Percentiles rank a stretch among this genome's conserved stretches.
These are phyloP conservation scores for Colletotrichum navitas DNA, from an alignment of 2,329 filamentous ascomycete genomes.

Conservation along the genomic window DNA sequence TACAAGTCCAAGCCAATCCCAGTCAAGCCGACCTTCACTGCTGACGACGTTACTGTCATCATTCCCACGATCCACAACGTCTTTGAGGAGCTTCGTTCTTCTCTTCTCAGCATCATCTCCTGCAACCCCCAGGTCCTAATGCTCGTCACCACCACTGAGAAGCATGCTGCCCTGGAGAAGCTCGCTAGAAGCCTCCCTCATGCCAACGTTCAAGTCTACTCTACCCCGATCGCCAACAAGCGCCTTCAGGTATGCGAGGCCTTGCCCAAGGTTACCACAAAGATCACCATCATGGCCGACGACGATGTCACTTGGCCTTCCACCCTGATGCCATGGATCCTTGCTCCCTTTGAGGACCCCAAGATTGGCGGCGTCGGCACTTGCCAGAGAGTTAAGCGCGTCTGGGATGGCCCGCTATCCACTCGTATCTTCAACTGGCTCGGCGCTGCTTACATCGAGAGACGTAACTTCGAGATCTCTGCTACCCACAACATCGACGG, in stretches of 20 bases:
- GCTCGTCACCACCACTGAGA: constrained; percentile 87
- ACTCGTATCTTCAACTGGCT: constrained; percentile 87
- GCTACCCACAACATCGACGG: constrained; percentile 96
- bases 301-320: constrained; percentile 95
- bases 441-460: constrained; percentile 90
- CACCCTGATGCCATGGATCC: constrained; percentile 88
- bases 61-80: constrained; percentile 92
- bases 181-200: constrained; percentile 72
- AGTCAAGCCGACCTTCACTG: constrained; percentile 81
- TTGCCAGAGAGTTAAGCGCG: constrained; percentile 85
- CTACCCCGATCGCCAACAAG: constrained; percentile 91
- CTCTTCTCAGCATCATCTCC: constrained; percentile 81
- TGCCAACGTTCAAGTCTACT: constrained; percentile 78
- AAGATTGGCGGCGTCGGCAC: constrained; percentile 92
- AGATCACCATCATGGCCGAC: constrained; percentile 92
- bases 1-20: constrained; percentile 89
- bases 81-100: constrained; percentile 85
- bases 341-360: constrained; percentile 90
- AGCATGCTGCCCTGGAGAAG: constrained; percentile 75
- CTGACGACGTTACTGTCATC: constrained; percentile 91
- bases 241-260: constrained; percentile 93
- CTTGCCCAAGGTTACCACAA: constrained; percentile 84
- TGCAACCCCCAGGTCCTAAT: constrained; percentile 80
- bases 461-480: constrained; percentile 96
- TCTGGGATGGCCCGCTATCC: constrained; percentile 68